Evolutionary conservation across 1,284 basidiomycete species (phyloP), one percentile per base, ranked within the genome.

Genomic region (Sporisorium exsertum): DNA sequence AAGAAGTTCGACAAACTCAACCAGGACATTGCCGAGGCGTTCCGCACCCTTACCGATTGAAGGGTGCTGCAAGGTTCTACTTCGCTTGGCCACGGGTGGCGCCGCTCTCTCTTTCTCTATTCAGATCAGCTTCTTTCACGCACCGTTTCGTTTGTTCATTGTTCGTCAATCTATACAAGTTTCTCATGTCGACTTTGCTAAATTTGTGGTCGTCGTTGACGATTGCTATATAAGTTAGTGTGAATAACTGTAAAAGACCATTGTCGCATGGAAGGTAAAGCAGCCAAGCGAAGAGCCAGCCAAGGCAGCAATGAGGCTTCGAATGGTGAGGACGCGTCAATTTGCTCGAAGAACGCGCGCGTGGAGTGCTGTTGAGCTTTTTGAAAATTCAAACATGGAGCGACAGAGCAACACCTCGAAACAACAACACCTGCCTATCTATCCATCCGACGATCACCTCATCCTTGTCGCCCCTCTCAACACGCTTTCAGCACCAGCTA

Each of bases 41-140:
- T 86, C 79, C 82, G 82, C 53, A 81, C 79, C 52, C 72, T 85
- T 13, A 66, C 78, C 42, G 83, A 85, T 50, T 85, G 32, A 43
- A 64, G 45, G n/a, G 15, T 16, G 8, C 37, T 27, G 32, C 16
- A 13, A 13, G 20, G 10, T 32, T 58, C 24, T 20, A 16, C 15
- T 40, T n/a, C 5, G 18, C 37, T 18, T n/a, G 35, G 13, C 37
- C 13, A 15, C 12, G 20, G 24, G 40, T 45, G 37, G 18, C 37
- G 37, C 37, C 15, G 13, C 35, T 37, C 18, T 40, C 18, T 40
- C 18, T 40, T 8, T 18, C 18, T 18, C 37, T 46, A 7, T 37
- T 49, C 18, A 37, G 58, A 56, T 42, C 9, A 16, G 22, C 47
- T 40, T 16, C 5, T 53, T 35, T 57, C 51, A 22, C 49, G 51